phyloP scores from a whole-genome alignment of 768 basidiomycete genomes.

The Mrakia gelida region DNA sequence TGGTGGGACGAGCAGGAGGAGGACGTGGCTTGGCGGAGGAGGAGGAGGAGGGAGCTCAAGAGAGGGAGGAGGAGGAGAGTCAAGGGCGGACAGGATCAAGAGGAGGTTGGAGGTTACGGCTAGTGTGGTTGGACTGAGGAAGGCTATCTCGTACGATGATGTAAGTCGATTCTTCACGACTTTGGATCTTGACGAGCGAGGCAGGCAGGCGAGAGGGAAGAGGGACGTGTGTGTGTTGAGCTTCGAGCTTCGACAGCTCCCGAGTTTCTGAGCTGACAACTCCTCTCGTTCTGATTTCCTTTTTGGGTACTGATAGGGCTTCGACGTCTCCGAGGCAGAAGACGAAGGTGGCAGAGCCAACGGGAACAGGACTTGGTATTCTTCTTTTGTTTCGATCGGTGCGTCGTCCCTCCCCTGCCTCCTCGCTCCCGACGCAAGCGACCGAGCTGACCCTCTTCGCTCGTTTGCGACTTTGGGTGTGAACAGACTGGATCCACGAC shows the following conservation, averaged over 20 bases:
- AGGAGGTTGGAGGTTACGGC: slow-evolving; percentile 8
- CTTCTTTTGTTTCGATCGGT: slow-evolving; percentile 23
- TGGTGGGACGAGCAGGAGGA: background rate
- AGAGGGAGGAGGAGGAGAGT: background rate
- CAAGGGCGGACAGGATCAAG: slow-evolving; percentile 10
- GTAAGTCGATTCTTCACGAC: background rate
- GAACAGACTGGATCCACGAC: slow-evolving; percentile 27
- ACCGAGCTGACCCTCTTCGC: background rate
- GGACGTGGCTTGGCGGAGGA: background rate
- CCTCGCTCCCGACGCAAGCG: background rate
- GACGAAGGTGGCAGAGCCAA: background rate
- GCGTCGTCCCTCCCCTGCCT: background rate
- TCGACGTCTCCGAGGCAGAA: background rate
- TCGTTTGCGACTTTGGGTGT: too few relatives aligned
- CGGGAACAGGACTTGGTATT: slow-evolving; percentile 21
- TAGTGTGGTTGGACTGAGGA: slow-evolving; percentile 10
- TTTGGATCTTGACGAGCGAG: background rate
- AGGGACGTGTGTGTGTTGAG: too few relatives aligned
- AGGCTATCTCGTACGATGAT: slow-evolving; percentile 6
- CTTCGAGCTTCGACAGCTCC: too few relatives aligned
- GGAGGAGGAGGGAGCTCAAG: background rate
- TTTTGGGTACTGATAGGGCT: background rate
- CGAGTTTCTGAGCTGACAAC: background rate
- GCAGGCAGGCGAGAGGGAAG: background rate
- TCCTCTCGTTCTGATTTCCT: background rate